A percentile compares a stretch with the other conserved stretches of the same genome.
These are phyloP conservation scores for Exserohilum turcica DNA, from an alignment of 2,329 filamentous ascomycete genomes.

Conservation along the genomic window DNA sequence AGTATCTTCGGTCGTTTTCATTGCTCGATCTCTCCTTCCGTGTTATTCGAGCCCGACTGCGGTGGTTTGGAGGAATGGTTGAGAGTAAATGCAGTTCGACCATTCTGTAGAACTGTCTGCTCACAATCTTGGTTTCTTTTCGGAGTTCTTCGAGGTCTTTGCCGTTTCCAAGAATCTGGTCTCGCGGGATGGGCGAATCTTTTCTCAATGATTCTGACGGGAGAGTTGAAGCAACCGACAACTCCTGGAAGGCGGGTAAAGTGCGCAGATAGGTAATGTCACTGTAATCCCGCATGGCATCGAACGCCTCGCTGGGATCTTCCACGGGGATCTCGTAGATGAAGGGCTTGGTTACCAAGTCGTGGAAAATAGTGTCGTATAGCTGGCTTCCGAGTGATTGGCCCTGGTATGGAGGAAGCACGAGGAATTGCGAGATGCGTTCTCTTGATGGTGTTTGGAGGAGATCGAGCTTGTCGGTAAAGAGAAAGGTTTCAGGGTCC, in stretches of 20 bases:
- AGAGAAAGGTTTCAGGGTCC: constrained; percentile 38
- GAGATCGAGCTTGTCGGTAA: constrained; percentile 49
- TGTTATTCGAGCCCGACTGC: constrained; percentile 52
- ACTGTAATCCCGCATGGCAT: constrained; percentile 76
- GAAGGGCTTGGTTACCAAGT: constrained; percentile 68
- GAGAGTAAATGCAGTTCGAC: constrained; percentile 75
- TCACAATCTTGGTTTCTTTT: constrained; percentile 69
- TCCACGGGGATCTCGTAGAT: constrained; percentile 89
- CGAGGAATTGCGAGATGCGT: constrained; percentile 89
- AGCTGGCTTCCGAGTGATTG: constrained; percentile 79
- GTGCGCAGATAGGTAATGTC: constrained; percentile 70
- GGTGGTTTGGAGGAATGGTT: constrained; percentile 58
- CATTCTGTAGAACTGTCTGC: constrained; percentile 75
- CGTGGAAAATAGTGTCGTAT: constrained; percentile 77
- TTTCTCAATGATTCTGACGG: constrained; percentile 58
- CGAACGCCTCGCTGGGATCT: constrained; percentile 87
- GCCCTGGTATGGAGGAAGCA: constrained; percentile 84
- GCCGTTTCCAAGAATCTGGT: constrained; percentile 62
- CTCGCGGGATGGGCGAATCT: constrained; percentile 55
- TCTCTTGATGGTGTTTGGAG: constrained; percentile 74
- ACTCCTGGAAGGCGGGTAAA: constrained; percentile 61
- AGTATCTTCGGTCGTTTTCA: constrained; percentile 66
- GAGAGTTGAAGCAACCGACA: constrained; percentile 59
- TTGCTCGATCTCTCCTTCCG: constrained; percentile 56
- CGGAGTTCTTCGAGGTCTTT: constrained; percentile 63